Evolutionary conservation across 495 filamentous ascomycete species (phyloP).

Genomic region (Niebla homalea): DNA sequence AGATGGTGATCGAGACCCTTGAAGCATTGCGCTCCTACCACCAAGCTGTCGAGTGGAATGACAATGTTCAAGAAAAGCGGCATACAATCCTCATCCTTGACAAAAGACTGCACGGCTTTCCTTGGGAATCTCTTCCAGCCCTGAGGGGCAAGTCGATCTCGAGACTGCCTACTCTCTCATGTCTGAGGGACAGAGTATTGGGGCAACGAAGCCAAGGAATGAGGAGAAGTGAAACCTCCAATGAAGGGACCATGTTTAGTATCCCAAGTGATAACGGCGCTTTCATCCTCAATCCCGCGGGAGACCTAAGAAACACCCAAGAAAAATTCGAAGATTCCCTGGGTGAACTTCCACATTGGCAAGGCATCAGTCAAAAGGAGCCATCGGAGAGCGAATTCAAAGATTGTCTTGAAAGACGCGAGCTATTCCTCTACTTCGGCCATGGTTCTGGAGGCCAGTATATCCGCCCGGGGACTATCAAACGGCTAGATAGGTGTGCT

Average conservation of each 20-base stretch:
- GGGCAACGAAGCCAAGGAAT: slow-evolving; percentile 31
- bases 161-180: slow-evolving; percentile 69
- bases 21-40: slow-evolving; percentile 75
- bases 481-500: slow-evolving; percentile 60
- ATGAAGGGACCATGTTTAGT: slow-evolving; percentile 32
- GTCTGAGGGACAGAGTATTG: slow-evolving; percentile 57
- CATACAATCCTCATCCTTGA: slow-evolving; percentile 92
- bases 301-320: slow-evolving; percentile 71
- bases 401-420: slow-evolving; percentile 39
- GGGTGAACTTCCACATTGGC: slow-evolving; percentile 45
- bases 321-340: slow-evolving; percentile 53
- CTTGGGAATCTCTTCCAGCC: slow-evolving; percentile 91
- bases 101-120: slow-evolving; percentile 76
- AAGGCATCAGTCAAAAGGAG: slow-evolving; percentile 45
- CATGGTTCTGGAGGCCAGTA: slow-evolving; percentile 94
- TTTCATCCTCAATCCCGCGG: slow-evolving; percentile 78
- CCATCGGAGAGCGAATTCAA: slow-evolving; percentile 72
- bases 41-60: slow-evolving; percentile 33
- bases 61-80: slow-evolving; percentile 47
- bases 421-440: slow-evolving; percentile 82
- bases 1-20: slow-evolving; percentile 67
- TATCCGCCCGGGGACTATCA: slow-evolving; percentile 66
- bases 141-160: slow-evolving; percentile 67
- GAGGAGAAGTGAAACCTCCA: slow-evolving; percentile 9
- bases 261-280: slow-evolving; percentile 50